These are phyloP conservation scores for Xylaria sp. DNA, from an alignment of 2,329 filamentous ascomycete genomes.

Conservation along the genomic window DNA sequence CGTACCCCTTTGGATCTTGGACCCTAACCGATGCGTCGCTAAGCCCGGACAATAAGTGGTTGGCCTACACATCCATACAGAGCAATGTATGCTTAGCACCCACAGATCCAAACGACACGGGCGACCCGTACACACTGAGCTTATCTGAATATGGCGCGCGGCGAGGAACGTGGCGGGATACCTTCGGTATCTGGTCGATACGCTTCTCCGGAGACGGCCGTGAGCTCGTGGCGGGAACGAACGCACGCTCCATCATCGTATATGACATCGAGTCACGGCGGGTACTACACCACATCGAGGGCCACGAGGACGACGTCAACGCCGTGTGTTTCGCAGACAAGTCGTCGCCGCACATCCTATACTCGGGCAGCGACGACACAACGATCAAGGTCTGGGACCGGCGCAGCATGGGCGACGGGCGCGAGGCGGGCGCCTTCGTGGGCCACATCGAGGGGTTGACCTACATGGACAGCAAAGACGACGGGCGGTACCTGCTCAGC, in stretches of 20 bases:
- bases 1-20: conserved; percentile 90
- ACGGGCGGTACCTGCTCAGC: conserved; percentile 84
- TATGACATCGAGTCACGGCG: conserved; percentile 89
- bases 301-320: conserved; percentile 91
- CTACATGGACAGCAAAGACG: conserved; percentile 76
- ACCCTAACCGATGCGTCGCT: conserved; percentile 94
- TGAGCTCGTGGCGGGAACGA: conserved; percentile 91
- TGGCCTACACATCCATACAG: conserved; percentile 92
- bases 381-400: conserved; percentile 97
- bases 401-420: conserved; percentile 86
- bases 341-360: conserved; percentile 89
- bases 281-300: conserved; percentile 78
- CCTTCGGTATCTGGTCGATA: conserved; percentile 84
- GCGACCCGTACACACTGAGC: conserved; percentile 83
- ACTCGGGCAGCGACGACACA: conserved; percentile 94
- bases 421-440: conserved; percentile 74
- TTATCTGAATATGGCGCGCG: conserved; percentile 64
- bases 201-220: conserved; percentile 92
- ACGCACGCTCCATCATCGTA: conserved; percentile 80
- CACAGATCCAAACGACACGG: conserved; percentile 84
- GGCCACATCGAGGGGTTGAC: conserved; percentile 75
- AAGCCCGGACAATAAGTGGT: conserved; percentile 89
- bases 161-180: conserved; percentile 48
- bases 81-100: conserved; percentile 85
- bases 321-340: conserved; percentile 95